Conservation (phyloP, 2,329 filamentous ascomycete genomes). For the Anisogramma anomala region DNA sequence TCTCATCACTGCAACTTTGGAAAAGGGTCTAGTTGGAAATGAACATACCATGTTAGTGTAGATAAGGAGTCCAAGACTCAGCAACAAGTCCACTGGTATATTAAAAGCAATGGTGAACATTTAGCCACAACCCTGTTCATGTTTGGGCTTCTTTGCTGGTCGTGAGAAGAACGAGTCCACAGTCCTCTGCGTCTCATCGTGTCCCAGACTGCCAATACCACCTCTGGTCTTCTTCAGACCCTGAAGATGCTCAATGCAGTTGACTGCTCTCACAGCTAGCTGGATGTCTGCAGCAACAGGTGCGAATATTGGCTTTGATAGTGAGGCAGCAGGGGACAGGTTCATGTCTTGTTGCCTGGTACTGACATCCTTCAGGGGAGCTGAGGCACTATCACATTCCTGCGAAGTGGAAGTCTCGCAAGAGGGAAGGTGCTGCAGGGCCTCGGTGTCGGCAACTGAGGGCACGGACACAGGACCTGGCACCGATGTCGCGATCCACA, state of each 20-base stretch:
- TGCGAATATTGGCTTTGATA: too few relatives aligned
- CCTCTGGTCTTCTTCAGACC: slow-evolving; percentile 69
- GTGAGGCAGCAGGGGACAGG: neutral
- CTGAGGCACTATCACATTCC: neutral
- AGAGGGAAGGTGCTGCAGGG: neutral
- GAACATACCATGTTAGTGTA: slow-evolving; percentile 29
- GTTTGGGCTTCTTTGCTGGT: slow-evolving; percentile 37
- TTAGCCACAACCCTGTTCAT: slow-evolving; percentile 18
- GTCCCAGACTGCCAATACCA: slow-evolving; percentile 66
- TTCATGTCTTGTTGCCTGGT: neutral
- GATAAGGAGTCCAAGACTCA: neutral
- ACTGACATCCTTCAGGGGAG: neutral
- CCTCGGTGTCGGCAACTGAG: slow-evolving; percentile 4
- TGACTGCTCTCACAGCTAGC: slow-evolving; percentile 46
- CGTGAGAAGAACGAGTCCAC: slow-evolving; percentile 62
- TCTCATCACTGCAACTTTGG: slow-evolving; percentile 57
- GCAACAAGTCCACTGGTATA: neutral
- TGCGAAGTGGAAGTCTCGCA: neutral
- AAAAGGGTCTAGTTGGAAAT: slow-evolving; percentile 7
- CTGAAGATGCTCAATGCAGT: slow-evolving; percentile 59
- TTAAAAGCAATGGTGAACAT: neutral
- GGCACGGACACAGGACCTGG: neutral
- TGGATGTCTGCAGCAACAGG: slow-evolving; percentile 1
- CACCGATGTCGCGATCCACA: slow-evolving; percentile 3
- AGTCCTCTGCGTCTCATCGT: slow-evolving; percentile 64